Evolutionary conservation across 306 rosid genomes (phyloP).

Genomic region (Gillenia trifoliata): DNA sequence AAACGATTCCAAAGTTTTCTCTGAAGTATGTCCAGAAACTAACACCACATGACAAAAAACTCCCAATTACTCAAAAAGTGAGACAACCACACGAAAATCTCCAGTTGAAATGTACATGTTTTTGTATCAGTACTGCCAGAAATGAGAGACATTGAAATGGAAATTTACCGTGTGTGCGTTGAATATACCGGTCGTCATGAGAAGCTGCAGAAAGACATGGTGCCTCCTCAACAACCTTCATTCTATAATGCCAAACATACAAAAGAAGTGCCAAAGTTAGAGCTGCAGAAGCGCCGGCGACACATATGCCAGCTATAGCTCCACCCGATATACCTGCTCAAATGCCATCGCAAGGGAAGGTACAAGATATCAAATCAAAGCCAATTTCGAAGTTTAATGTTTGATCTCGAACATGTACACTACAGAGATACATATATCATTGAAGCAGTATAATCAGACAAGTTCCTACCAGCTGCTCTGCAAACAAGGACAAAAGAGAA

Average conservation of each 20-base stretch:
- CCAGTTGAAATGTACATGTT: neutral
- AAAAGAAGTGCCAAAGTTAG: constrained; percentile 29
- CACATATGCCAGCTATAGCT: constrained; percentile 43
- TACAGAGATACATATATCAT: neutral
- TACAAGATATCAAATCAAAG: constrained; percentile 20
- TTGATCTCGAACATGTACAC: constrained; percentile 3
- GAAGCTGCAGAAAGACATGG: constrained; percentile 29
- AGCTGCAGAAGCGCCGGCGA: constrained; percentile 47
- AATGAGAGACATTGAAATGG: neutral
- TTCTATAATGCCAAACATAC: constrained; percentile 32
- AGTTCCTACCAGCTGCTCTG: constrained; percentile 62
- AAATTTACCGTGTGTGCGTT: constrained; percentile 25
- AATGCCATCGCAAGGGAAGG: constrained; percentile 27
- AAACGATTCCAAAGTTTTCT: constrained; percentile 36
- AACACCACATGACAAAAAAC: neutral
- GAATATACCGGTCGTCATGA: constrained; percentile 29
- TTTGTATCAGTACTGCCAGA: neutral
- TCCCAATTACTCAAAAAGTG: neutral
- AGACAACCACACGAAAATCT: neutral
- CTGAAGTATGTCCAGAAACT: constrained; percentile 42
- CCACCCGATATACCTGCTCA: constrained; percentile 47
- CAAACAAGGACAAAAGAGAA: constrained; percentile 27
- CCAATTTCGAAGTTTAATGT: neutral
- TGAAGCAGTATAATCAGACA: constrained; percentile 15
- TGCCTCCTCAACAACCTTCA: constrained; percentile 32